Evolutionary conservation across 345 rosid genomes (phyloP).

Genomic region (Arabis alpina): DNA sequence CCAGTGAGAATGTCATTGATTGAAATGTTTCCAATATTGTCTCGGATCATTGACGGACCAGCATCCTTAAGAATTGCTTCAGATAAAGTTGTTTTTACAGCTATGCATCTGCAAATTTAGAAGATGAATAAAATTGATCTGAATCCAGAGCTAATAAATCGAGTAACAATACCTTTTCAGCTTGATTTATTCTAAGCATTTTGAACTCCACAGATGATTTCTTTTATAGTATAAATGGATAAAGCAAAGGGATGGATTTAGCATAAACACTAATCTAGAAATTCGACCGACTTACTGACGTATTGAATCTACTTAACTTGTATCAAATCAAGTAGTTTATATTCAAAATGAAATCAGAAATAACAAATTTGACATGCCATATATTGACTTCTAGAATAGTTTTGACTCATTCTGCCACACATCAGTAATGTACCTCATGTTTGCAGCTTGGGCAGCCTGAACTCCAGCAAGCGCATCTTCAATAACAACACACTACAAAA

Average conservation of each 20-base stretch:
- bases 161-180: too few species aligned
- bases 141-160: conserved; percentile 21
- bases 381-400: neutral
- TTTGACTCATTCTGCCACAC: conserved; percentile 6
- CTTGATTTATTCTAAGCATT: neutral
- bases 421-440: conserved; percentile 67
- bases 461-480: conserved; percentile 98
- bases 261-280: neutral
- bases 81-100: conserved; percentile 80
- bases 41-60: conserved; percentile 74
- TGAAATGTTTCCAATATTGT: conserved; percentile 72
- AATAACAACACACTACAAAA: conserved; percentile 78
- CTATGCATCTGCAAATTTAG: conserved; percentile 75
- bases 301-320: conserved; percentile 10
- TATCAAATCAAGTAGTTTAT: neutral
- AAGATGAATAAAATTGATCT: conserved; percentile 30
- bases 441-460: conserved; percentile 94
- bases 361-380: conserved; percentile 6
- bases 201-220: conserved; percentile 6
- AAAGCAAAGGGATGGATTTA: conserved; percentile 8
- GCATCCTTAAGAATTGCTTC: conserved; percentile 69
- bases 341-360: neutral
- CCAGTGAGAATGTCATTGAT: conserved; percentile 88
- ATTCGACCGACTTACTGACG: conserved; percentile 7
- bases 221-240: neutral